phyloP scores from a whole-genome alignment of 2,329 filamentous ascomycete species.

The Fusarium piperis region DNA sequence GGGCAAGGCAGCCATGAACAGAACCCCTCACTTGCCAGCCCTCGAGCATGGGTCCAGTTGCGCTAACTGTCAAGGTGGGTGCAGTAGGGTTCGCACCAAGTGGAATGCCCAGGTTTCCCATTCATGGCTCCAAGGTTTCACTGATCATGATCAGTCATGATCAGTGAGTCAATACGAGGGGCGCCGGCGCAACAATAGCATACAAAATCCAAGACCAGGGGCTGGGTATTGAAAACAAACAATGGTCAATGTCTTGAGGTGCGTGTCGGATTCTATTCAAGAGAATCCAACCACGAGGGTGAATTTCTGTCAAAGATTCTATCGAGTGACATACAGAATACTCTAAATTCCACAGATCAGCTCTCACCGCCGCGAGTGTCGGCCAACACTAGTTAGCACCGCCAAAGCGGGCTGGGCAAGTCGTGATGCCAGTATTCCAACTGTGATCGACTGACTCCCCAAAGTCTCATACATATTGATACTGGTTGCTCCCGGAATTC shows the following conservation, averaged over 20 bases:
- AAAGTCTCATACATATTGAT: background rate
- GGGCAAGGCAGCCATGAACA: background rate
- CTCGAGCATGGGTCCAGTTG: background rate
- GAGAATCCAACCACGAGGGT: background rate
- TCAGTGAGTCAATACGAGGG: background rate
- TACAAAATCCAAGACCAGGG: background rate
- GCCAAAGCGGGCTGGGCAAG: background rate
- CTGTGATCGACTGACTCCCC: background rate
- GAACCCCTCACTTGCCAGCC: background rate
- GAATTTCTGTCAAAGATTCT: background rate
- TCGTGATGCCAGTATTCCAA: background rate
- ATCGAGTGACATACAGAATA: background rate
- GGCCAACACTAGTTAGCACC: background rate
- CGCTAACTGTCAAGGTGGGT: background rate
- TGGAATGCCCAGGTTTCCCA: background rate
- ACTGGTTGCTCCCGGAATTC: background rate
- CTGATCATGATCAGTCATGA: background rate
- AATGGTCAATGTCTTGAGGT: background rate
- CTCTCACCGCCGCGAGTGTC: background rate
- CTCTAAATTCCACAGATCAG: conserved; percentile 1
- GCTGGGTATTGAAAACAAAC: background rate
- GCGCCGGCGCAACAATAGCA: background rate
- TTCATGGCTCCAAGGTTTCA: background rate
- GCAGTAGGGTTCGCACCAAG: background rate
- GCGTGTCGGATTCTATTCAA: background rate